phyloP scores from a whole-genome alignment of 495 filamentous ascomycete species.

The Parathielavia appendiculata region DNA sequence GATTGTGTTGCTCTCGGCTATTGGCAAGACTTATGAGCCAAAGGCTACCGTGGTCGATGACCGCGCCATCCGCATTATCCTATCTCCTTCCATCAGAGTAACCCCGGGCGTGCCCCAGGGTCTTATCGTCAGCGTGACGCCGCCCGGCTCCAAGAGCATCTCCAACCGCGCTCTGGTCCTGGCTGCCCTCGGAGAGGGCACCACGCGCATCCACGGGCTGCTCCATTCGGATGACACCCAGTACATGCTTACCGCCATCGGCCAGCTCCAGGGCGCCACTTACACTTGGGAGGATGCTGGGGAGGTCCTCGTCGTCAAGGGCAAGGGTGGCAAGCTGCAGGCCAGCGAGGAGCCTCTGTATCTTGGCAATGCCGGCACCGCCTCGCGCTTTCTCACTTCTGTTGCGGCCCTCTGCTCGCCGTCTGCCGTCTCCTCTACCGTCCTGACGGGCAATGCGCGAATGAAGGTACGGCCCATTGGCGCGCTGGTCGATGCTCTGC shows the following conservation, averaged over 20 bases:
- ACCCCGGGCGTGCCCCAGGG: slow-evolving; percentile 58
- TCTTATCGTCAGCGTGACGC: slow-evolving; percentile 68
- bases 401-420: slow-evolving; percentile 79
- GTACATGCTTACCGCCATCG: slow-evolving; percentile 88
- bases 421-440: slow-evolving; percentile 55
- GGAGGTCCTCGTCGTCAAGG: slow-evolving; percentile 80
- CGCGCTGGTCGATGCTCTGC: slow-evolving; percentile 86
- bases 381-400: slow-evolving; percentile 90
- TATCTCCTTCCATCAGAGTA: slow-evolving; percentile 75
- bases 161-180: slow-evolving; percentile 92
- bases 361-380: slow-evolving; percentile 94
- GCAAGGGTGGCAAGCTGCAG: slow-evolving; percentile 77
- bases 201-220: slow-evolving; percentile 82
- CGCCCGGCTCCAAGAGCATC: slow-evolving; percentile 95
- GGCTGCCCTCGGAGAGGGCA: slow-evolving; percentile 82
- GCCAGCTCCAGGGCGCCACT: slow-evolving; percentile 76
- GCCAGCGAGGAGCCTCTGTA: slow-evolving; percentile 76
- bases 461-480: slow-evolving; percentile 97
- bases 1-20: slow-evolving; percentile 87
- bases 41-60: slow-evolving; percentile 86
- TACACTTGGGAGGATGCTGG: slow-evolving; percentile 94
- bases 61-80: slow-evolving; percentile 72
- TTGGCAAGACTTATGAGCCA: slow-evolving; percentile 80
- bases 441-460: slow-evolving; percentile 87
- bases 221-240: slow-evolving; percentile 96